Evolutionary conservation across 1,284 basidiomycete genomes (phyloP), one percentile per base, ranked within the genome.

Genomic region (Mycena sp.): DNA sequence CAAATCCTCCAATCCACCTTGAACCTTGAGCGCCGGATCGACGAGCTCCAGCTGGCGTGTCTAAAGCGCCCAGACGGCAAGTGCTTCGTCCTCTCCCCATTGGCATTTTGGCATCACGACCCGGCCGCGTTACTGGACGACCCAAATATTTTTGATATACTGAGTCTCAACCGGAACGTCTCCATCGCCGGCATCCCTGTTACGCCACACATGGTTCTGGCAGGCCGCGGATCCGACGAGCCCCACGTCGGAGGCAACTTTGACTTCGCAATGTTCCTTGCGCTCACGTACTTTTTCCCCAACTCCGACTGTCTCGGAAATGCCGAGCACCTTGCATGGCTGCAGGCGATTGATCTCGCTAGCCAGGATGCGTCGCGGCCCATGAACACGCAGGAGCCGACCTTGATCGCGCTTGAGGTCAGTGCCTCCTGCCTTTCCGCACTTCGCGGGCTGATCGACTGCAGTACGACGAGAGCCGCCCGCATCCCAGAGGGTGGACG

Each of bases 251-350:
- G 73, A n/a, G 72, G 74, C 32, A 78, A 80, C 53, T 81, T 89
- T 60, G 87, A 91, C 69, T 87, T 84, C 51, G 89, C 91, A 43
- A 83, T 81, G 52, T 91, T 87, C 71, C 82, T 94, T 21, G 90
- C 88, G 12, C 80, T 94, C 60, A 93, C 91, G 0, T 93, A 92
- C 72, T 88, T 92, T 76, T 92, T 94, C 72, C 86, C 84, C 6
- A 89, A 92, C 68, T 84, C 82, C 16, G 86, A 90, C 65, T 94
- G 92, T 74, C 77, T 87, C 63, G 81, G 83, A 51, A 85, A 83
- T 58, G 75, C 81, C 16, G 87, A 88, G 32, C 92, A 92, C 69
- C 73, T 80, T 58, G 75, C 80, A 26, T 94, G 92, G 91, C 73
- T 85, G 44, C 78, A 88, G 45, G 78, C 83, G 7, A 76, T 94